Evolutionary conservation across 148 eudicot species (phyloP).

Genomic region (Rhododendron mucronatum): DNA sequence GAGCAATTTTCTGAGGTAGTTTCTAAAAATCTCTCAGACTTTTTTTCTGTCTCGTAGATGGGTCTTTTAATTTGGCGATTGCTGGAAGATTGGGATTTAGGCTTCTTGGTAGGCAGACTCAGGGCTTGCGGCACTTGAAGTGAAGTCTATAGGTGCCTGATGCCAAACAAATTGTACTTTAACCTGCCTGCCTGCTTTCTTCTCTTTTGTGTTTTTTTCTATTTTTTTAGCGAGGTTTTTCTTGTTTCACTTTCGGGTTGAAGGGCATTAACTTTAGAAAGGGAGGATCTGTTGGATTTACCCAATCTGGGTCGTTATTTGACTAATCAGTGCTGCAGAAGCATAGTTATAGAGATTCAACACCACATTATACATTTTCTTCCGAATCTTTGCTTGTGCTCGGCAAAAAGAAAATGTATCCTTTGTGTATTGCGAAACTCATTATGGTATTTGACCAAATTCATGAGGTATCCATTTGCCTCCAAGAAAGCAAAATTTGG

Average conservation of each 20-base stretch:
- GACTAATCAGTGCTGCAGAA: neutral
- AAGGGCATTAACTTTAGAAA: neutral
- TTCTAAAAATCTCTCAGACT: neutral
- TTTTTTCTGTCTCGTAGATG: neutral
- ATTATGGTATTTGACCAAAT: neutral
- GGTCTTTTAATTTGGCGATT: neutral
- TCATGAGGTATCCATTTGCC: neutral
- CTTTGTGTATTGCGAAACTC: neutral
- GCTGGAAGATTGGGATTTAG: neutral
- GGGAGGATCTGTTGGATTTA: neutral
- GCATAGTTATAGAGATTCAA: neutral
- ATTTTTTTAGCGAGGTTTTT: neutral
- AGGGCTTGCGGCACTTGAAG: neutral
- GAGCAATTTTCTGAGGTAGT: constrained; percentile 3
- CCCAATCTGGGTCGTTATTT: neutral
- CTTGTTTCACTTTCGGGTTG: neutral
- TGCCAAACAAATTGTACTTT: neutral
- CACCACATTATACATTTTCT: neutral
- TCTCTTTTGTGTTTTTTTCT: neutral
- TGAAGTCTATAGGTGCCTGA: neutral
- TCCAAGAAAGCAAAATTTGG: neutral
- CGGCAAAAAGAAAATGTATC: neutral
- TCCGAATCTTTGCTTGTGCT: neutral
- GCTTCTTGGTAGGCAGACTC: neutral
- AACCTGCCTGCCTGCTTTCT: neutral